Percentiles rank a stretch among this genome's conserved stretches.
Conservation (phyloP, 2,329 filamentous ascomycete genomes). For the Geosmithia morbida region DNA sequence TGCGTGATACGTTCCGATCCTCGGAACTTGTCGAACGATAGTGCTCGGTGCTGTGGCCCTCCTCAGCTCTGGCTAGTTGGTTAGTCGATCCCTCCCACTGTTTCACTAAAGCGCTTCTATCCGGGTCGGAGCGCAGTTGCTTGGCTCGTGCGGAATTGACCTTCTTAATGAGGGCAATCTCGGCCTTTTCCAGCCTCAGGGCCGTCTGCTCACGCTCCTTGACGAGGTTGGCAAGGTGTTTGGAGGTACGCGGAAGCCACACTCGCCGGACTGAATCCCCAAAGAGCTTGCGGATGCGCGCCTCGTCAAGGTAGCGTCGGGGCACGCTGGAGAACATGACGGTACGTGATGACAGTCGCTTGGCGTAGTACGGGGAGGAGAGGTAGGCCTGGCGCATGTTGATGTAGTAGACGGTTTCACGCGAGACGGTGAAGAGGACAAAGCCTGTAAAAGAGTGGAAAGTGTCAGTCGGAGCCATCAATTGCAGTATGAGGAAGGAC, state of each 20-base stretch:
- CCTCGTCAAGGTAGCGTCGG: constrained; percentile 59
- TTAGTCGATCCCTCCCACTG: background rate
- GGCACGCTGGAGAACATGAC: constrained; percentile 84
- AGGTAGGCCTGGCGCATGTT: constrained; percentile 88
- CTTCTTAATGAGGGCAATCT: constrained; percentile 70
- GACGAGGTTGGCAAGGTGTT: constrained; percentile 67
- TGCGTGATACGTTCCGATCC: background rate
- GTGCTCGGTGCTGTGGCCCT: background rate
- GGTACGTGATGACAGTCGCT: constrained; percentile 77
- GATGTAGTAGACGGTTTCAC: constrained; percentile 84
- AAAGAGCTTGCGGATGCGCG: constrained; percentile 67
- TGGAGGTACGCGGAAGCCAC: constrained; percentile 69
- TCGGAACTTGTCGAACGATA: constrained; percentile 2
- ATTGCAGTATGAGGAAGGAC: background rate
- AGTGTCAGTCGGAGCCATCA: background rate
- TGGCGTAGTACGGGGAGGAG: constrained; percentile 69
- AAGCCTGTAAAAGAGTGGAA: constrained; percentile 41
- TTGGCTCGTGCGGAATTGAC: constrained; percentile 62
- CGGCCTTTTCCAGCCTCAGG: constrained; percentile 70
- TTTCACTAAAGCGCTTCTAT: background rate
- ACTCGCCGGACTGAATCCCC: constrained; percentile 68
- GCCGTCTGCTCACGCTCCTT: constrained; percentile 69
- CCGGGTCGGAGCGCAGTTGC: constrained; percentile 7
- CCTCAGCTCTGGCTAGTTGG: background rate
- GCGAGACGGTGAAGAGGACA: constrained; percentile 73